phyloP scores from a whole-genome alignment of 257 asterid genomes.

The Solanum pinnatisectum region DNA sequence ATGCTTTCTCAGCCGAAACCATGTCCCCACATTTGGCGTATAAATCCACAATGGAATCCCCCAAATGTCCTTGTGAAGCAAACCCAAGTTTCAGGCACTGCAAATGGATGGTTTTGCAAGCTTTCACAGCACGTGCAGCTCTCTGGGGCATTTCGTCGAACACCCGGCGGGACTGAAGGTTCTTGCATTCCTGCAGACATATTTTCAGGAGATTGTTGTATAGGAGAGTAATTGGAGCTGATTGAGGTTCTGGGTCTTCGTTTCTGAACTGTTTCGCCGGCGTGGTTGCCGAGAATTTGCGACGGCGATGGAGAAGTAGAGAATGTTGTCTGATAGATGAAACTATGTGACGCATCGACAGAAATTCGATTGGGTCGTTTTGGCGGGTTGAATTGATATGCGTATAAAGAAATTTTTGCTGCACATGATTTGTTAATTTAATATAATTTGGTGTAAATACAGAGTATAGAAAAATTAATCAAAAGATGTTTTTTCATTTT shows the following conservation, averaged over 20 bases:
- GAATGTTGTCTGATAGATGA: slow-evolving; percentile 8
- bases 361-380: background rate
- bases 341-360: slow-evolving; percentile 28
- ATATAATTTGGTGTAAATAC: background rate
- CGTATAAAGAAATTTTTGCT: background rate
- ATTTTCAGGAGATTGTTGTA: slow-evolving; percentile 17
- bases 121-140: slow-evolving; percentile 18
- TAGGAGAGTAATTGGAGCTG: slow-evolving; percentile 1
- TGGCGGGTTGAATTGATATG: background rate
- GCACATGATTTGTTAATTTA: background rate
- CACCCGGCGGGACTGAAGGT: slow-evolving; percentile 43
- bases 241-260: background rate
- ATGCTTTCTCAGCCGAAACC: slow-evolving; percentile 43
- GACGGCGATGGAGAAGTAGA: slow-evolving; percentile 6
- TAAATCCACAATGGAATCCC: slow-evolving; percentile 69
- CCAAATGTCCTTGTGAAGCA: slow-evolving; percentile 42
- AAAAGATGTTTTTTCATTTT: no score
- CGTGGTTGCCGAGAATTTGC: slow-evolving; percentile 8
- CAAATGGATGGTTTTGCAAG: slow-evolving; percentile 45
- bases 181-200: slow-evolving; percentile 58
- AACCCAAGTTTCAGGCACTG: slow-evolving; percentile 40
- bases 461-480: background rate
- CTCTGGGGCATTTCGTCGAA: slow-evolving; percentile 60
- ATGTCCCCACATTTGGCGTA: slow-evolving; percentile 71
- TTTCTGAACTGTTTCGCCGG: background rate